phyloP scores from a whole-genome alignment of 2,329 filamentous ascomycete species.

The Beauveria bassiana region DNA sequence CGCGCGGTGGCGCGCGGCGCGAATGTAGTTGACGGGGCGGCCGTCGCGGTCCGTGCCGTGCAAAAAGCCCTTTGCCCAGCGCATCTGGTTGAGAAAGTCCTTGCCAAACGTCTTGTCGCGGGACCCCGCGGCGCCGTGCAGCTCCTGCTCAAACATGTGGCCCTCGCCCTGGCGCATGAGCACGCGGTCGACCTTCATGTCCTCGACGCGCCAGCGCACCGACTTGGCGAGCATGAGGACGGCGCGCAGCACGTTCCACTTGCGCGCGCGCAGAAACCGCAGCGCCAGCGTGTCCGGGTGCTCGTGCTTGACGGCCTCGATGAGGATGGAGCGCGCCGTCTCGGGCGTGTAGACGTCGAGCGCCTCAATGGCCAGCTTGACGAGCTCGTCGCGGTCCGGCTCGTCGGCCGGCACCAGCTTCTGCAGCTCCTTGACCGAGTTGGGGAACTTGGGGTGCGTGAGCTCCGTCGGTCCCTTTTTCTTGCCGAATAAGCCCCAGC shows the following conservation, averaged over 20 bases:
- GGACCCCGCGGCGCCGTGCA: conserved; percentile 36
- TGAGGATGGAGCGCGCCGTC: conserved; percentile 66
- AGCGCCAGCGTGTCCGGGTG: conserved; percentile 73
- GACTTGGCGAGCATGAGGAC: conserved; percentile 85
- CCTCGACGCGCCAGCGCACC: conserved; percentile 73
- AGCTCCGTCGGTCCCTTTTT: conserved; percentile 49
- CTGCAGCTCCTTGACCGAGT: conserved; percentile 24
- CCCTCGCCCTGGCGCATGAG: conserved; percentile 67
- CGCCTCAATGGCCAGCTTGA: conserved; percentile 70
- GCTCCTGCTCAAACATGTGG: conserved; percentile 49
- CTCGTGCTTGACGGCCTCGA: conserved; percentile 85
- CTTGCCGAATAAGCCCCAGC: conserved; percentile 5
- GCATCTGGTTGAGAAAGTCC: conserved; percentile 71
- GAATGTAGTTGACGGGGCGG: conserved; percentile 71
- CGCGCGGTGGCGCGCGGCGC: conserved; percentile 66
- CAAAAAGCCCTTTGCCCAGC: conserved; percentile 79
- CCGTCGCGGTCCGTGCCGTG: conserved; percentile 74
- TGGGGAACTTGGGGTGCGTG: conserved; percentile 39
- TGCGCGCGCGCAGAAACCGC: conserved; percentile 70
- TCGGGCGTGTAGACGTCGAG: conserved; percentile 66
- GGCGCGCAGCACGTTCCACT: conserved; percentile 85
- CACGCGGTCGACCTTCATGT: conserved; percentile 76
- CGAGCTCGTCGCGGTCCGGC: conserved; percentile 83
- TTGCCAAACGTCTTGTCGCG: conserved; percentile 54
- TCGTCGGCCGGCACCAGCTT: conserved; percentile 37